Percentiles rank a stretch among this genome's conserved stretches.
phyloP scores from a whole-genome alignment of 495 filamentous ascomycete genomes.

The Extremus antarcticus region DNA sequence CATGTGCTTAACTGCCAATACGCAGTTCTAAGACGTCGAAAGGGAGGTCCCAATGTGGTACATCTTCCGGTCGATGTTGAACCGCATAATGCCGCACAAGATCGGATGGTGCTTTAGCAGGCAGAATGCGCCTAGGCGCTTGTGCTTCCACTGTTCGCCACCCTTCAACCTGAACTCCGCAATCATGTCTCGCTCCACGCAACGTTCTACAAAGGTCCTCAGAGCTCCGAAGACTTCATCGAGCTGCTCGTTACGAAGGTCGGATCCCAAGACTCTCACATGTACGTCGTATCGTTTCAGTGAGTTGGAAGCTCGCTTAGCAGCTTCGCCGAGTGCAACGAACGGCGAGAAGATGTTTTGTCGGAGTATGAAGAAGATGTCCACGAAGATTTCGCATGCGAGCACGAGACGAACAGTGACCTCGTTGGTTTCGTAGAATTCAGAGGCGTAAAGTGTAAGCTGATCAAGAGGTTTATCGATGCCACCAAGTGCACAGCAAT shows the following conservation, averaged over 20 bases:
- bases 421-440: not conserved
- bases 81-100: not conserved
- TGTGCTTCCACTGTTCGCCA: not conserved
- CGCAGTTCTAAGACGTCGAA: not conserved
- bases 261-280: not conserved
- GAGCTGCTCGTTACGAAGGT: not conserved
- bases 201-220: not conserved
- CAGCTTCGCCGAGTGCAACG: not conserved
- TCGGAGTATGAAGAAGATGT: not conserved
- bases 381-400: not conserved
- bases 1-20: not conserved
- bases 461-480: not conserved
- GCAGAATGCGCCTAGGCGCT: not conserved
- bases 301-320: not conserved
- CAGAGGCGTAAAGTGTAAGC: not conserved
- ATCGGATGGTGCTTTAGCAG: not conserved
- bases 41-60: not conserved
- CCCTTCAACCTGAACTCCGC: not conserved
- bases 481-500: not conserved
- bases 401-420: not conserved
- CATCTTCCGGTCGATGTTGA: not conserved
- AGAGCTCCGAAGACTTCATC: not conserved
- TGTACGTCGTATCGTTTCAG: not conserved
- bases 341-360: not conserved
- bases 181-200: not conserved